Evolutionary conservation across 768 basidiomycete species (phyloP).

Genomic region (Lactarius pseudohatsudake): DNA sequence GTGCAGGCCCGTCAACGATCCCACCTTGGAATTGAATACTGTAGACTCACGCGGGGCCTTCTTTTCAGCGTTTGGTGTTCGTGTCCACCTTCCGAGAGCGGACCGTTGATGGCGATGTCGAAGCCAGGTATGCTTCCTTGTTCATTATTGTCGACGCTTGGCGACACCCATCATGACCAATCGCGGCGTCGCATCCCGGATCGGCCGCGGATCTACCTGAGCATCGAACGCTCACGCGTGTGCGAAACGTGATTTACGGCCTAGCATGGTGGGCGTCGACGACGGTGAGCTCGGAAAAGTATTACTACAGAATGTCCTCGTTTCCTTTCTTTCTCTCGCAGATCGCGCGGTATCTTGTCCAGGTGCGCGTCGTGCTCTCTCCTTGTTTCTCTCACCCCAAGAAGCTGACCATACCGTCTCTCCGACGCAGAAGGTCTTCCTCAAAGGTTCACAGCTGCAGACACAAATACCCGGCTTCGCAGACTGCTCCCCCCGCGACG

Average conservation of each 20-base stretch:
- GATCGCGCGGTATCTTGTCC: constrained; percentile 70
- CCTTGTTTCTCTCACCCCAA: neutral
- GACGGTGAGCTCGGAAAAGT: constrained; percentile 61
- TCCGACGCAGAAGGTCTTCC: constrained; percentile 72
- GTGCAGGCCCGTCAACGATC: constrained; percentile 80
- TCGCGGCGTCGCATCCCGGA: constrained; percentile 62
- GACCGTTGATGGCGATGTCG: constrained; percentile 73
- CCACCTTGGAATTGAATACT: constrained; percentile 65
- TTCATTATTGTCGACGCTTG: neutral
- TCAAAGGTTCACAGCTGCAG: constrained; percentile 44
- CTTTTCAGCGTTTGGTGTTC: constrained; percentile 71
- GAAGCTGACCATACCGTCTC: constrained; percentile 43
- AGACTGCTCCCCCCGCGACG: too few species aligned
- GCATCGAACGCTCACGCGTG: constrained; percentile 85
- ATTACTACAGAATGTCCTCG: constrained; percentile 69
- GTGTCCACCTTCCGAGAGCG: constrained; percentile 79
- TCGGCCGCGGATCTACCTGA: constrained; percentile 73
- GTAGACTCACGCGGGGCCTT: constrained; percentile 80
- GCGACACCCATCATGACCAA: constrained; percentile 65
- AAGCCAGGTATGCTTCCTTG: constrained; percentile 41
- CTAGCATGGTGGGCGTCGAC: constrained; percentile 61
- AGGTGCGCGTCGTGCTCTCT: constrained; percentile 46
- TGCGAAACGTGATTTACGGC: constrained; percentile 68
- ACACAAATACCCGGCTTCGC: constrained; percentile 57
- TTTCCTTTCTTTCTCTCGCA: constrained; percentile 53